Conservation (phyloP, 2,329 filamentous ascomycete species). For the Colletotrichum phormii region DNA sequence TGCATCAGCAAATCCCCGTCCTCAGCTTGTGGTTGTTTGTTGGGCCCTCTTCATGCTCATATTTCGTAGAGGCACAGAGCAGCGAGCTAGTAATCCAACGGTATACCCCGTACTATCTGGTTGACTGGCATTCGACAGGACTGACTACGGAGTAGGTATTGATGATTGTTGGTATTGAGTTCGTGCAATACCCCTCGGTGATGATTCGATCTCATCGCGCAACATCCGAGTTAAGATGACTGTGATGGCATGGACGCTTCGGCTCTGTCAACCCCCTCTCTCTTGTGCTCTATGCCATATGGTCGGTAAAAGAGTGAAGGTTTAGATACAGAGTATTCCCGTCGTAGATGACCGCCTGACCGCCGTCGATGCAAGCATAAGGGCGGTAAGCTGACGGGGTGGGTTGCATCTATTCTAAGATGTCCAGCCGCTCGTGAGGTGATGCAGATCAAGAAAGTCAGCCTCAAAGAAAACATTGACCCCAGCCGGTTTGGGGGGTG, state of each 20-base stretch:
- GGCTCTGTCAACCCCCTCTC: not conserved
- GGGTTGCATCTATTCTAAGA: not conserved
- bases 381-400: conserved; percentile 31
- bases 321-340: not conserved
- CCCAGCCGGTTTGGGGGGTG: too few species aligned
- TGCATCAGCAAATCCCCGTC: conserved; percentile 4
- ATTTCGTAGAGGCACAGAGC: too few species aligned
- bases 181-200: conserved; percentile 1
- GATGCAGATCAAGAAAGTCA: not conserved
- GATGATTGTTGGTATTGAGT: not conserved
- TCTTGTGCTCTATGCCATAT: not conserved
- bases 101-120: not conserved
- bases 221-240: not conserved
- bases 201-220: conserved; percentile 12
- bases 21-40: not conserved
- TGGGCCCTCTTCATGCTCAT: not conserved
- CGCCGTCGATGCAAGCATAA: conserved; percentile 3
- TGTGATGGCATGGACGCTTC: not conserved
- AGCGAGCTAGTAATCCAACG: not conserved
- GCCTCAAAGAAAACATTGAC: not conserved
- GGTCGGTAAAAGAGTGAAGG: not conserved
- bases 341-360: too few species aligned
- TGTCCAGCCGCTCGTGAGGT: not conserved
- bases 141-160: not conserved
- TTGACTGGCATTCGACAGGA: not conserved